Conservation (phyloP, 2,329 filamentous ascomycete genomes). For the Xylaria sp. region DNA sequence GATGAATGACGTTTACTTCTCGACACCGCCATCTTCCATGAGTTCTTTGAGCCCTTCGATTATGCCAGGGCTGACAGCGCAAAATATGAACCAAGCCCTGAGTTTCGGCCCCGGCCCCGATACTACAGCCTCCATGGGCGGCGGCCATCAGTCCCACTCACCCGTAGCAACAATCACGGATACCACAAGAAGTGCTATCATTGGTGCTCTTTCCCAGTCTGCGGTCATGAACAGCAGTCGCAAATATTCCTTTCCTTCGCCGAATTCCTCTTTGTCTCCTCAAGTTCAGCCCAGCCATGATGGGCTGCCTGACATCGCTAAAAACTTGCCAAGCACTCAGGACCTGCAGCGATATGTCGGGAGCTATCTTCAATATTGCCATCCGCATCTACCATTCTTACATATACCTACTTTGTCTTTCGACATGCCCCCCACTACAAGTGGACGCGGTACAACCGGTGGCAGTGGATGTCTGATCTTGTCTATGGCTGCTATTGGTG, state of each 20-base stretch:
- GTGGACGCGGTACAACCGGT: slow-evolving; percentile 70
- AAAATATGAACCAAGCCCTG: slow-evolving; percentile 72
- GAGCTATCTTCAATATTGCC: slow-evolving; percentile 91
- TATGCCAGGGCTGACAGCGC: slow-evolving; percentile 70
- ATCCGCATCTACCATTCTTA: slow-evolving; percentile 93
- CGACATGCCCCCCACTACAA: slow-evolving; percentile 76
- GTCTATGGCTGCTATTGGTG: slow-evolving; percentile 80
- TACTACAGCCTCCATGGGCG: slow-evolving; percentile 76
- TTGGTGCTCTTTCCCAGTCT: slow-evolving; percentile 68
- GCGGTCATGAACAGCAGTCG: slow-evolving; percentile 63
- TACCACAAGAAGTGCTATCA: slow-evolving; percentile 69
- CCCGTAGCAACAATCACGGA: slow-evolving; percentile 73
- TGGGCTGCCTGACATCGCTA: slow-evolving; percentile 63
- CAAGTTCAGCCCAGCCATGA: slow-evolving; percentile 59
- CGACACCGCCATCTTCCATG: slow-evolving; percentile 79
- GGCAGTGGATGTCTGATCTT: slow-evolving; percentile 88
- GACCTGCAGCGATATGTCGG: slow-evolving; percentile 91
- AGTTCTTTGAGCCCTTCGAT: slow-evolving; percentile 77
- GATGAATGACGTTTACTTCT: slow-evolving; percentile 79
- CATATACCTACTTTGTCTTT: slow-evolving; percentile 93
- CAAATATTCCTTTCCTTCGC: slow-evolving; percentile 71
- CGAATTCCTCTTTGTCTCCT: slow-evolving; percentile 65
- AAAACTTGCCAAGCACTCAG: slow-evolving; percentile 77
- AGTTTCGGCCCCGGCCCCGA: slow-evolving; percentile 74
- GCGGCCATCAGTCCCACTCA: slow-evolving; percentile 67